Evolutionary conservation across 2,329 filamentous ascomycete species (phyloP).

Genomic region (Cladophialophora exuberans): DNA sequence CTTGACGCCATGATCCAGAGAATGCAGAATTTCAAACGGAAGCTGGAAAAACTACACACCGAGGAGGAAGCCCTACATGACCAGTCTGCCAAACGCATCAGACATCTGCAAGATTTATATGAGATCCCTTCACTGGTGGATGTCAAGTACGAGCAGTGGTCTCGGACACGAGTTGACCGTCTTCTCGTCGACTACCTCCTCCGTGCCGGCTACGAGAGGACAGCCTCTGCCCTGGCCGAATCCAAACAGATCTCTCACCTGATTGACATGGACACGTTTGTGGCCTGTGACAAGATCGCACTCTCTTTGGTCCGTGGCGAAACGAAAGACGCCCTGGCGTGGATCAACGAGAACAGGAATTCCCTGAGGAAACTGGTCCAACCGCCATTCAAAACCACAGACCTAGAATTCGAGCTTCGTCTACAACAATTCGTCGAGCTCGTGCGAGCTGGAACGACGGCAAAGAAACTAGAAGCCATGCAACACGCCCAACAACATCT

Average conservation of each 20-base stretch:
- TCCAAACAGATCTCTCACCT: conserved; percentile 78
- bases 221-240: conserved; percentile 72
- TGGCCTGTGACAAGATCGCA: conserved; percentile 77
- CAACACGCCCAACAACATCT: conserved; percentile 82
- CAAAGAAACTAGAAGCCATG: conserved; percentile 75
- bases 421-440: conserved; percentile 95
- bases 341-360: conserved; percentile 94
- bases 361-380: conserved; percentile 77
- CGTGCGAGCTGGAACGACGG: conserved; percentile 66
- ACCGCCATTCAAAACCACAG: conserved; percentile 40
- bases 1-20: conserved; percentile 83
- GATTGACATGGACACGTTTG: conserved; percentile 87
- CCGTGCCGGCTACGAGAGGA: conserved; percentile 78
- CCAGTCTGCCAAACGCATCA: conserved; percentile 74
- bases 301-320: conserved; percentile 70
- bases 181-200: conserved; percentile 92
- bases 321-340: conserved; percentile 78
- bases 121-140: conserved; percentile 80
- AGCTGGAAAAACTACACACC: conserved; percentile 74
- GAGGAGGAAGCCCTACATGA: conserved; percentile 79
- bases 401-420: conserved; percentile 89
- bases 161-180: conserved; percentile 76
- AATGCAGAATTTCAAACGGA: conserved; percentile 85
- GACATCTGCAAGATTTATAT: conserved; percentile 81
- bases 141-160: conserved; percentile 93